phyloP scores from a whole-genome alignment of 176 grass and related monocot species.

The Hordeum marinum region DNA sequence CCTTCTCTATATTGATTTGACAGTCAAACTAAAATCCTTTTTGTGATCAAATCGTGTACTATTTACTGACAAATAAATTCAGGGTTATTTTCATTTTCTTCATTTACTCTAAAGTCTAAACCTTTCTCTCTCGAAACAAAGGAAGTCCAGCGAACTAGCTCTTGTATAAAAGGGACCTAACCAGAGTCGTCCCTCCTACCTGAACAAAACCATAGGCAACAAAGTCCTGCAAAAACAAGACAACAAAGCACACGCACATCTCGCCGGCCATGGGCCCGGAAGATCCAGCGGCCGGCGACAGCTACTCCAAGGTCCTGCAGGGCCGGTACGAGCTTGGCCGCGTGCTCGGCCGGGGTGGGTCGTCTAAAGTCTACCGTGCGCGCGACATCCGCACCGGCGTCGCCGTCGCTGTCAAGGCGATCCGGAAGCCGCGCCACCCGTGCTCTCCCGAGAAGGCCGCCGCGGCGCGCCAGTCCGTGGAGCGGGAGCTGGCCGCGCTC shows the following conservation, averaged over 20 bases:
- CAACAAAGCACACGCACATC: background rate
- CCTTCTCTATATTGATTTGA: too few species aligned
- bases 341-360: constrained; percentile 17
- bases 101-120: too few species aligned
- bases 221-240: background rate
- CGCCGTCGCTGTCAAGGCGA: constrained; percentile 19
- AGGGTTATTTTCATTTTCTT: too few species aligned
- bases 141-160: background rate
- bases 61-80: too few species aligned
- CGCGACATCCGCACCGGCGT: constrained; percentile 16
- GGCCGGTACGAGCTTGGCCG: constrained; percentile 34
- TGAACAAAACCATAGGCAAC: background rate
- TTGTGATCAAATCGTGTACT: too few species aligned
- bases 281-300: background rate
- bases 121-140: too few species aligned
- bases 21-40: too few species aligned
- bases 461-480: background rate
- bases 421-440: constrained; percentile 15
- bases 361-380: constrained; percentile 28
- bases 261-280: background rate
- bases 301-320: background rate
- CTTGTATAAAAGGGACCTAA: background rate
- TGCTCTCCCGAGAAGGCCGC: background rate
- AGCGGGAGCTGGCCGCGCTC: constrained; percentile 15
- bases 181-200: background rate